phyloP scores from a whole-genome alignment of 306 rosid species.

The Vicia faba region DNA sequence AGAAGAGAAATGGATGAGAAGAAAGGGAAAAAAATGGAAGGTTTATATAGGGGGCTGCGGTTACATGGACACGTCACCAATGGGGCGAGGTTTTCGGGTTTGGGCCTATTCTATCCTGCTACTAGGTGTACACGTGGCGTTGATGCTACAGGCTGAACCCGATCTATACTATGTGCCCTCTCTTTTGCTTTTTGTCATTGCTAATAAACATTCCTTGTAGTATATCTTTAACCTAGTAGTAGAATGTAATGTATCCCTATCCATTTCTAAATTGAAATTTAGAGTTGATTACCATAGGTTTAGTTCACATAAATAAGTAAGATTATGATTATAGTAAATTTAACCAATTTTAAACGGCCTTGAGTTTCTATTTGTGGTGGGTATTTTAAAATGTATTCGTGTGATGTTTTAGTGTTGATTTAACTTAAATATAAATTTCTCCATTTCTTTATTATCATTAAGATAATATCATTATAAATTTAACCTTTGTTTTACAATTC shows the following conservation, averaged over 20 bases:
- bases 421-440: no score
- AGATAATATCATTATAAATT: no score
- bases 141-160: slow-evolving; percentile 16
- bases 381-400: no score
- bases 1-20: slow-evolving; percentile 63
- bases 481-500: no score
- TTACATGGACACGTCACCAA: slow-evolving; percentile 63
- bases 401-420: no score
- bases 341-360: no score
- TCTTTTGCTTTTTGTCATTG: background rate
- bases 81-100: slow-evolving; percentile 45
- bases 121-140: slow-evolving; percentile 35
- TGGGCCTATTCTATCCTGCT: slow-evolving; percentile 38
- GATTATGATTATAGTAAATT: no score
- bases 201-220: background rate
- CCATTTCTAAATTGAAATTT: background rate
- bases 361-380: no score
- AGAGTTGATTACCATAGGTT: background rate
- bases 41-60: slow-evolving; percentile 81
- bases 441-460: no score
- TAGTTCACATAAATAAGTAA: background rate
- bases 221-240: slow-evolving; percentile 14
- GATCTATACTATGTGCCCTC: slow-evolving; percentile 24
- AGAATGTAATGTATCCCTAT: background rate
- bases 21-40: slow-evolving; percentile 29